These are phyloP conservation scores for Tirmania nivea DNA, from an alignment of 495 filamentous ascomycete species.

Conservation along the genomic window DNA sequence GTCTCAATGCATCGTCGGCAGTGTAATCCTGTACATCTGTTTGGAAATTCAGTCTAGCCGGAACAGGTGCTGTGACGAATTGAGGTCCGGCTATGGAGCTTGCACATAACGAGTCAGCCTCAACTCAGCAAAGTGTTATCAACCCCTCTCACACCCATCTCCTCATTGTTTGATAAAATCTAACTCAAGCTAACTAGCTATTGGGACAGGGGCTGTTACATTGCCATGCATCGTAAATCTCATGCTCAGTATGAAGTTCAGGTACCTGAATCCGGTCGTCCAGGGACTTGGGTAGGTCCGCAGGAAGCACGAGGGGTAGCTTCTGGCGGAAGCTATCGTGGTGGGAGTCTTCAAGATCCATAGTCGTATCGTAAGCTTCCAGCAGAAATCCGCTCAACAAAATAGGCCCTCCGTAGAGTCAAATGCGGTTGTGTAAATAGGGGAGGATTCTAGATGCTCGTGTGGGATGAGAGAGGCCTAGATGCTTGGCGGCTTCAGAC, in stretches of 20 bases:
- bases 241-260: conserved; percentile 43
- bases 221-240: conserved; percentile 99
- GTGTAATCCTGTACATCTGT: conserved; percentile 31
- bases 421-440: too few relatives aligned
- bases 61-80: conserved; percentile 66
- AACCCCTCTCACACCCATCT: too few relatives aligned
- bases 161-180: too few relatives aligned
- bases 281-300: conserved; percentile 73
- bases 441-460: too few relatives aligned
- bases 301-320: conserved; percentile 38
- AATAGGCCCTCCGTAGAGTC: too few relatives aligned
- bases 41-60: conserved; percentile 52
- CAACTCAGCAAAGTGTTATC: not conserved
- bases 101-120: conserved; percentile 6
- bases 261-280: conserved; percentile 51
- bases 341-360: conserved; percentile 32
- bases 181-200: too few relatives aligned
- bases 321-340: not conserved
- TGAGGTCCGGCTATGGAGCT: conserved; percentile 60
- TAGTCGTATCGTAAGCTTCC: conserved; percentile 13
- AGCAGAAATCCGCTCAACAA: too few relatives aligned
- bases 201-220: conserved; percentile 29
- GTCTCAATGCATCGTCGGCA: conserved; percentile 25
- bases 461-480: too few relatives aligned
- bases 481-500: too few relatives aligned